phyloP scores from a whole-genome alignment of 2,329 filamentous ascomycete species.

The Colletotrichum costaricense region DNA sequence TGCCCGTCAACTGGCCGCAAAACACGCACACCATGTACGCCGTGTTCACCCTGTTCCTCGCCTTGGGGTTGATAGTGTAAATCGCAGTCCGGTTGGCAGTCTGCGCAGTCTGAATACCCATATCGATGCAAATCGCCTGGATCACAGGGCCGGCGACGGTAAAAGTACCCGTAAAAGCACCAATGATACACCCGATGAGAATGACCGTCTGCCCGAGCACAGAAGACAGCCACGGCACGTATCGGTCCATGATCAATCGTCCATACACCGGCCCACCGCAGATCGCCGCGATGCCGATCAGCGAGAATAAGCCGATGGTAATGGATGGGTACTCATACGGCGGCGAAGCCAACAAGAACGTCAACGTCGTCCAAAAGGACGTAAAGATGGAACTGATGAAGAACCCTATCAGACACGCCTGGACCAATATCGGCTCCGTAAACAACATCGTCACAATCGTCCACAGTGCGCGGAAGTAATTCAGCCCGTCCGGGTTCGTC shows the following conservation, averaged over 20 bases:
- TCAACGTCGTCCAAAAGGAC: slow-evolving; percentile 74
- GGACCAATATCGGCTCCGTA: slow-evolving; percentile 75
- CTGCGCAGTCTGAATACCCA: slow-evolving; percentile 79
- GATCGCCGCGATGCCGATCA: slow-evolving; percentile 81
- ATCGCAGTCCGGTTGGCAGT: slow-evolving; percentile 79
- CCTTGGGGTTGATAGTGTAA: slow-evolving; percentile 76
- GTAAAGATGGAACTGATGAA: slow-evolving; percentile 65
- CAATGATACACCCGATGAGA: slow-evolving; percentile 71
- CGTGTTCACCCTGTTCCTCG: slow-evolving; percentile 81
- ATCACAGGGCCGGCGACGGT: slow-evolving; percentile 78
- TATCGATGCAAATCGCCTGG: slow-evolving; percentile 76
- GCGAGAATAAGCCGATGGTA: slow-evolving; percentile 80
- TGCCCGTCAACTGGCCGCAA: slow-evolving; percentile 79
- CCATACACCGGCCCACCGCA: slow-evolving; percentile 76
- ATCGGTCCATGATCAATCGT: slow-evolving; percentile 75
- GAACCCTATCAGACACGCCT: slow-evolving; percentile 76
- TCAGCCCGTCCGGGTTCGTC: slow-evolving; percentile 73
- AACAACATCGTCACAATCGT: slow-evolving; percentile 73
- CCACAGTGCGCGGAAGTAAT: slow-evolving; percentile 74
- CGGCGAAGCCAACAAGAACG: slow-evolving; percentile 77
- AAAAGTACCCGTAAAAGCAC: slow-evolving; percentile 74
- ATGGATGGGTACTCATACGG: slow-evolving; percentile 77
- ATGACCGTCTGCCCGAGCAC: slow-evolving; percentile 70
- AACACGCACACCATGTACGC: slow-evolving; percentile 85
- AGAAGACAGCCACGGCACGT: slow-evolving; percentile 75